These are phyloP conservation scores for Takakia lepidozioides DNA, from an alignment of 225 moss, liverwort and hornwort species.

Conservation along the genomic window DNA sequence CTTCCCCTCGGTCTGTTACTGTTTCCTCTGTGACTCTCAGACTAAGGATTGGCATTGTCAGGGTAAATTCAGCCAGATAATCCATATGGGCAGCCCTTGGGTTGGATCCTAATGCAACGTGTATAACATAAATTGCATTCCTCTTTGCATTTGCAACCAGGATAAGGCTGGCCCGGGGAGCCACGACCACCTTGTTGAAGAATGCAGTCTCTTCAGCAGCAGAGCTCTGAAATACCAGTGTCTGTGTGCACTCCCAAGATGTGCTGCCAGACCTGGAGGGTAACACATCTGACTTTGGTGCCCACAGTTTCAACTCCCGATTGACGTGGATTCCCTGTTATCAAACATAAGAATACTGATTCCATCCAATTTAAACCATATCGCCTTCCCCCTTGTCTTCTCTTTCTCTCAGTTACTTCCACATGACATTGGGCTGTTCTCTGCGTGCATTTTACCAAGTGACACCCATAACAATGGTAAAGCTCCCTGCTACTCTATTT, in stretches of 20 bases:
- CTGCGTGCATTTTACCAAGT: no score
- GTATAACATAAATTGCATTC: slow-evolving; percentile 86
- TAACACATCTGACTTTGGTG: slow-evolving; percentile 49
- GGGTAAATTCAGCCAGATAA: slow-evolving; percentile 88
- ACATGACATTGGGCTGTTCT: no score
- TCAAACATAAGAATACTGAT: neutral
- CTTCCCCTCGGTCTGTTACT: no score
- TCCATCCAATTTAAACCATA: neutral
- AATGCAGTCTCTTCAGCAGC: slow-evolving; percentile 67
- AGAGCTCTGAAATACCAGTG: slow-evolving; percentile 84
- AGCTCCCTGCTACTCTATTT: neutral
- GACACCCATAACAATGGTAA: no score
- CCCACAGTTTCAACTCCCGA: slow-evolving; percentile 93
- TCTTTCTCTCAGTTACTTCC: no score
- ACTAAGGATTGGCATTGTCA: slow-evolving; percentile 86
- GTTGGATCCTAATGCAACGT: slow-evolving; percentile 82
- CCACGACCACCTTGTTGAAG: slow-evolving; percentile 90
- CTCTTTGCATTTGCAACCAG: slow-evolving; percentile 92
- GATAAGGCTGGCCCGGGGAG: slow-evolving; percentile 66
- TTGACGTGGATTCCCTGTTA: slow-evolving; percentile 46
- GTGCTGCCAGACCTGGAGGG: slow-evolving; percentile 57
- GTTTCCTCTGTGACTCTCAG: slow-evolving; percentile 80
- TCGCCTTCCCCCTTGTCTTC: no score
- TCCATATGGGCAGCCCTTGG: slow-evolving; percentile 63
- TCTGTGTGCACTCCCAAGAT: slow-evolving; percentile 83